Base-by-base conservation (phyloP, 2,329 filamentous ascomycete genomes). In the Ceratocystis diversiconidia region DNA sequence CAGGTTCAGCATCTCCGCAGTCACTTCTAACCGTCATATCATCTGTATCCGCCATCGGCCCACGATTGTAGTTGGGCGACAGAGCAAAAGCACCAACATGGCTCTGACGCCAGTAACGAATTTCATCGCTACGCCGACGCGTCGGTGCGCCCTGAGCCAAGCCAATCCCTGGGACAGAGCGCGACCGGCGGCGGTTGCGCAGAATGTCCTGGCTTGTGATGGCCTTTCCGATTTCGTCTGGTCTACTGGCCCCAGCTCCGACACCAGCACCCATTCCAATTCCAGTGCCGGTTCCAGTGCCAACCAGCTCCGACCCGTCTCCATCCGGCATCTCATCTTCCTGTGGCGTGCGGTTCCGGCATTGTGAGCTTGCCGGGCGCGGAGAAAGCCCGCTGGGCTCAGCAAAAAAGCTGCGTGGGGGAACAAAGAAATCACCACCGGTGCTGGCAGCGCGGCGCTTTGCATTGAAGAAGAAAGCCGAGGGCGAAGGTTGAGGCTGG, bases 31-130 rank as follows among this genome's bases (percentile, higher is more conserved):
- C 30, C 8, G 55, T 19, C 55, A 59, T 70, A 50, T 76, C 77
- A 52, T 70, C 68, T 17, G 72, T 70, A 55, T 70, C 68, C 12
- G 72, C 70, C 2, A 70, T 69, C 19, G 70, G 65, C 28, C 70
- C 72, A 0, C 69, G 65, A 8, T 75, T 63, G 5, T 81, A 80
- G 41, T 80, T 73, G 0, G 81, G 80, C 5, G 82, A 84, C 65
- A 79, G 71, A 62, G 80, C 75, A 0, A 76, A 77, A 0, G 77
- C 77, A 28, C 62, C 66, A 59, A 79, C 80, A 68, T 84, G 83
- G 68, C 83, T 85, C 70, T 82, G 80, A 67, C 84, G 78, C 83
- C 84, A 86, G 70, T 83, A 84, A 12, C 82, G 79, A 48, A 86
- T 85, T 72, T 87, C 84, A 65, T 84, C 82, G 70, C 82, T 86